Conservation (phyloP, 768 basidiomycete species). For the Kondoa subrosea region DNA sequence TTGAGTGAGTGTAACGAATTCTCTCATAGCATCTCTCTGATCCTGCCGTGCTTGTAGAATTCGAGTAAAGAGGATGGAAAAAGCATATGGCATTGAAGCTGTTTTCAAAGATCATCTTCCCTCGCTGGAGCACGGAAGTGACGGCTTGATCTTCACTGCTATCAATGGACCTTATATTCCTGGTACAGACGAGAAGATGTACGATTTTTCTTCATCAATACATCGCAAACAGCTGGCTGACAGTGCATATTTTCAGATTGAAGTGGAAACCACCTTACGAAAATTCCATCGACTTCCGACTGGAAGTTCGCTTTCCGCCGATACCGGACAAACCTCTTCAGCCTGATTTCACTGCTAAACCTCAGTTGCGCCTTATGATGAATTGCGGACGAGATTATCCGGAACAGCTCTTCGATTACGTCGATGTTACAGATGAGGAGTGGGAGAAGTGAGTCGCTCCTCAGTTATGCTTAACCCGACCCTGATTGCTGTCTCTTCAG, state of each 20-base stretch:
- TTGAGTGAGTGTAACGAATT: slow-evolving; percentile 50
- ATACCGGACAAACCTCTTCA: slow-evolving; percentile 38
- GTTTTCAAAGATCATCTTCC: slow-evolving; percentile 75
- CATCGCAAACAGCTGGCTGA: neutral
- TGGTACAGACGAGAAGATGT: slow-evolving; percentile 84
- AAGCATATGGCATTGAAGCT: slow-evolving; percentile 71
- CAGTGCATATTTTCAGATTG: slow-evolving; percentile 40
- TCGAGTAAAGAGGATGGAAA: slow-evolving; percentile 66
- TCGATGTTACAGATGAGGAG: slow-evolving; percentile 71
- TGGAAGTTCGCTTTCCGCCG: slow-evolving; percentile 82
- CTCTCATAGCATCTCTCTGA: neutral
- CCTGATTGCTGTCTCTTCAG: slow-evolving; percentile 37
- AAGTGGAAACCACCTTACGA: slow-evolving; percentile 99
- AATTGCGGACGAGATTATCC: slow-evolving; percentile 47
- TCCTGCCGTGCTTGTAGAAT: slow-evolving; percentile 40
- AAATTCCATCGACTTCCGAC: slow-evolving; percentile 94
- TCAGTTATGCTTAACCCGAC: slow-evolving; percentile 12
- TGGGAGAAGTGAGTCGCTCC: slow-evolving; percentile 63
- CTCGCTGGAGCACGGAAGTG: slow-evolving; percentile 70
- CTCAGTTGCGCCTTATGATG: slow-evolving; percentile 62
- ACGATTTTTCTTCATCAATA: slow-evolving; percentile 27
- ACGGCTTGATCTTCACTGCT: slow-evolving; percentile 92
- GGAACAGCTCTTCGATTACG: slow-evolving; percentile 67
- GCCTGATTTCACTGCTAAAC: slow-evolving; percentile 71
- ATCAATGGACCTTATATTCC: slow-evolving; percentile 60